Evolutionary conservation across 2,329 filamentous ascomycete genomes (phyloP), one percentile per base, ranked within the genome.

Genomic region (Emmonsiellopsis sp.): DNA sequence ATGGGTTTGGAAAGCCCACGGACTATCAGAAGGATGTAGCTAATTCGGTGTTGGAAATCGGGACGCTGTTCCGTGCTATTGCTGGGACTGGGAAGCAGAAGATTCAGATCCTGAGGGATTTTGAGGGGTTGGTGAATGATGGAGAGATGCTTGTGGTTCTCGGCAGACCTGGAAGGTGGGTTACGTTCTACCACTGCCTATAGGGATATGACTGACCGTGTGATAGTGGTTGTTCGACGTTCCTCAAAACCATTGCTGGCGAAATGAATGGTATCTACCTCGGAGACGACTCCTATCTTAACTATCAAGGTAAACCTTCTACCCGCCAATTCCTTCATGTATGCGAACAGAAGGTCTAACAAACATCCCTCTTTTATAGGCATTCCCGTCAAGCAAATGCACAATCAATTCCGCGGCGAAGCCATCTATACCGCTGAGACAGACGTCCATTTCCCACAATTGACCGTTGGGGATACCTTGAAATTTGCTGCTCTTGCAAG

Each of bases 391-490:
- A 46, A 52, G 34, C 54, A 57, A 42, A 60, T 60, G 58, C 58
- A 60, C 56, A 80, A 85, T 62, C 75, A 80, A 50, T 94, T 89
- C 67, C 81, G 88, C 33, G 88, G 88, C 49, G 88, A 95, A 71
- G 85, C 87, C 1, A 85, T 92, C 6, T 95, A 94, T 73, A 92
- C 90, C 63, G 83, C 87, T 60, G 87, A 92, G 66, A 88, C 94
- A 57, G 90, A 95, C 60, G 78, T 92, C 21, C 89, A 95, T 62
- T 85, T 90, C 61, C 82, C 90, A 0, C 94, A 88, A 0, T 76
- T 96, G 34, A 93, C 89, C 0, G 91, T 95, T 2, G 86, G 87
- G 53, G 88, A 95, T 65, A 95, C 91, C 0, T 78, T 95, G 0
- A 84, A 81, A 1, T 95, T 95, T 64, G 90, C 90, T 0, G 74